Evolutionary conservation across 2,329 filamentous ascomycete species (phyloP).

Genomic region (Fusarium sp.): DNA sequence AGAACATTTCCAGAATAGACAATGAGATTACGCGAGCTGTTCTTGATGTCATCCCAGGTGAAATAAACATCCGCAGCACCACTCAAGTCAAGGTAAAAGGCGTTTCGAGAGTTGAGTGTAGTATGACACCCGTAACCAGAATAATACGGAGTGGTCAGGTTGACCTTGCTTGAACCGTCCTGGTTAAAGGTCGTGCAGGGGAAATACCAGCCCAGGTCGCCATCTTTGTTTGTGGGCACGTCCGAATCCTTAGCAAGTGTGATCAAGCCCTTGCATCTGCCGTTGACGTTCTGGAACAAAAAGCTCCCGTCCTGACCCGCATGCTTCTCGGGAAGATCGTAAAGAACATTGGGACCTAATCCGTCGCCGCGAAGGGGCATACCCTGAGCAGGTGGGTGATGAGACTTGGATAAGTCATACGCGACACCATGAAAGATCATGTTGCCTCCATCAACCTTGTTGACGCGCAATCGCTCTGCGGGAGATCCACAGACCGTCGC

Average conservation of each 20-base stretch:
- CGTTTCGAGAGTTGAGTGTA: constrained; percentile 72
- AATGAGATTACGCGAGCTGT: constrained; percentile 87
- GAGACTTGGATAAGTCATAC: constrained; percentile 82
- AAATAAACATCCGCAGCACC: constrained; percentile 91
- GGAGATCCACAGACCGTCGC: constrained; percentile 84
- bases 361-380: constrained; percentile 70
- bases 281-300: constrained; percentile 98
- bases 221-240: constrained; percentile 79
- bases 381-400: constrained; percentile 83
- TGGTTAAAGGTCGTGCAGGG: constrained; percentile 93
- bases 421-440: constrained; percentile 97
- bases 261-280: constrained; percentile 93
- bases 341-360: constrained; percentile 81
- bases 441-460: constrained; percentile 83
- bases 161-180: constrained; percentile 85
- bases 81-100: constrained; percentile 78
- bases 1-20: constrained; percentile 96
- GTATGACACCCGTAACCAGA: constrained; percentile 93
- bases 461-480: constrained; percentile 80
- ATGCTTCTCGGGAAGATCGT: constrained; percentile 83
- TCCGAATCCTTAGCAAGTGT: constrained; percentile 77
- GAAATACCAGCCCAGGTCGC: constrained; percentile 94
- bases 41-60: constrained; percentile 94
- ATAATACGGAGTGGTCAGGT: constrained; percentile 81
- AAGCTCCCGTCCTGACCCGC: constrained; percentile 96